Conservation (phyloP, 1,284 basidiomycete species). For the Uromyces viciae-fabae region DNA sequence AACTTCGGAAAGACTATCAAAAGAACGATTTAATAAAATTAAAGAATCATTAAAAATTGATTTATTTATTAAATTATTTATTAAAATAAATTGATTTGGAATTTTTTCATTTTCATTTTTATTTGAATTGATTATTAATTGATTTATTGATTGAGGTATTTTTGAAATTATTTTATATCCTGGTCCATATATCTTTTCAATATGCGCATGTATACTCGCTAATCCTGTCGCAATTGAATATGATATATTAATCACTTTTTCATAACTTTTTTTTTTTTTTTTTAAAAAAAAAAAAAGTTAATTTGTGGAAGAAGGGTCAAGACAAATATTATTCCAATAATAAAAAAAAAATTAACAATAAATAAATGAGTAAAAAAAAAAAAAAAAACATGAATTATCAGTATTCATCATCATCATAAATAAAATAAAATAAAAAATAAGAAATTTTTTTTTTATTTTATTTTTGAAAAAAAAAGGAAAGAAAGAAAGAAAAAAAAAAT, state of each 20-base stretch:
- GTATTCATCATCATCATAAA: too few species aligned
- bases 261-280: slow-evolving; percentile 7
- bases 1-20: slow-evolving; percentile 19
- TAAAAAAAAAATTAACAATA: too few species aligned
- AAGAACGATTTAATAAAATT: neutral
- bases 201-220: slow-evolving; percentile 10
- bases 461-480: too few species aligned
- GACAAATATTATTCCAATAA: too few species aligned
- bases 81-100: slow-evolving; percentile 15
- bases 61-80: neutral
- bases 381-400: neutral
- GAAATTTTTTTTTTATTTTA: too few species aligned
- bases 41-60: neutral
- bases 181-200: slow-evolving; percentile 22
- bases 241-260: slow-evolving; percentile 32
- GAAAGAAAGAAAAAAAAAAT: too few species aligned
- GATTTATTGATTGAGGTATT: neutral
- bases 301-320: neutral
- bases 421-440: too few species aligned
- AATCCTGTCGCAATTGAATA: slow-evolving; percentile 20
- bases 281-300: neutral
- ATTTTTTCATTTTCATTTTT: neutral
- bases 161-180: slow-evolving; percentile 22
- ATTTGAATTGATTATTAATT: neutral
- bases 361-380: neutral